A percentile compares a stretch with the other conserved stretches of the same genome.
Evolutionary conservation across 306 rosid species (phyloP).

Genomic region (apple (Malus domestica)): DNA sequence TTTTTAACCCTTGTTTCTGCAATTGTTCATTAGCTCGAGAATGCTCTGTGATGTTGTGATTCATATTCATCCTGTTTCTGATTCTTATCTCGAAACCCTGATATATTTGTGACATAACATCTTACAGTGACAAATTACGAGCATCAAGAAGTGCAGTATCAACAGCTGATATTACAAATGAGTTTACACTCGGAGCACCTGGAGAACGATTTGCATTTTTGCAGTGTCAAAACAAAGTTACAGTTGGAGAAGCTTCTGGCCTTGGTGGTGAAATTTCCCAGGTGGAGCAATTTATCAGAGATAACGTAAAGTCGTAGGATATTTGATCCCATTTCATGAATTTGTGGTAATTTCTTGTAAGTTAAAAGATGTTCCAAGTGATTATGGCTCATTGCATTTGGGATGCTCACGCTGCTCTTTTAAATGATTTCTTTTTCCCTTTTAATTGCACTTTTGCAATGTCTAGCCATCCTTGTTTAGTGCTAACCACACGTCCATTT

Average conservation of each 20-base stretch:
- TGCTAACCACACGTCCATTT: too few species aligned
- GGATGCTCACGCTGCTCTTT: neutral
- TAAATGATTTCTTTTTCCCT: neutral
- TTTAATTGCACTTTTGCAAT: neutral
- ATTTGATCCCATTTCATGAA: neutral
- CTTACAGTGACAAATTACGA: slow-evolving; percentile 67
- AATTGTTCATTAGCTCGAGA: neutral
- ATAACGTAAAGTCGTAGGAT: slow-evolving; percentile 39
- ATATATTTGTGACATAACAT: slow-evolving; percentile 8
- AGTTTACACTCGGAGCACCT: slow-evolving; percentile 60
- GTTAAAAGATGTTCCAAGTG: neutral
- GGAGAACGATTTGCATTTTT: slow-evolving; percentile 63
- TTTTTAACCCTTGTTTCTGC: too few species aligned
- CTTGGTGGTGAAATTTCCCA: slow-evolving; percentile 57
- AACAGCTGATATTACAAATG: slow-evolving; percentile 62
- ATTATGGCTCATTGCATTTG: neutral
- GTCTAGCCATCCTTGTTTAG: too few species aligned
- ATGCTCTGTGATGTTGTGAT: neutral
- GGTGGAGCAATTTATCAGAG: slow-evolving; percentile 68
- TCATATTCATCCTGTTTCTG: neutral
- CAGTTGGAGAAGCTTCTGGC: slow-evolving; percentile 75
- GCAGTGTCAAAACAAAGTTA: slow-evolving; percentile 71
- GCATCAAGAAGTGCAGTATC: slow-evolving; percentile 77
- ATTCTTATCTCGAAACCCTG: neutral
- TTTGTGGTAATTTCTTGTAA: neutral